phyloP scores from a whole-genome alignment of 23 red algal genomes.

The Gracilariopsis chorda region DNA sequence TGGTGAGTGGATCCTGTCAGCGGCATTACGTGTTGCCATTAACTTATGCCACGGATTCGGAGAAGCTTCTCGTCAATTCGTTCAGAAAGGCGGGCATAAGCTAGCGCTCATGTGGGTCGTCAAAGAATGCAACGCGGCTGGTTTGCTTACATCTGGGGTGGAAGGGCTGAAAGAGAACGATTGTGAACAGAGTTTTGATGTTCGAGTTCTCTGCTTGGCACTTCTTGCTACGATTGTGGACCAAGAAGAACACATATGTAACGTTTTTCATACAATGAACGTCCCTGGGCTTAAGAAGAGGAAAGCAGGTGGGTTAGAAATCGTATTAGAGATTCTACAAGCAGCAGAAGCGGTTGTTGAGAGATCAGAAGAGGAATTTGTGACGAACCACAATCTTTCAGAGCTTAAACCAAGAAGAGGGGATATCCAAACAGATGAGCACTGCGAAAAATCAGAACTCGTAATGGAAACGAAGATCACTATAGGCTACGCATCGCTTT shows the following conservation, averaged over 20 bases:
- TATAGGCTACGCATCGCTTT: conserved; percentile 50
- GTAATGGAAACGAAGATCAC: conserved; percentile 37
- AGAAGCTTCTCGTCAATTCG: conserved; percentile 19
- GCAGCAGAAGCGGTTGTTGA: not conserved
- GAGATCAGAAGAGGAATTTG: not conserved
- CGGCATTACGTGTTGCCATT: conserved; percentile 14
- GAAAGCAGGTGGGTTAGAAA: conserved; percentile 17
- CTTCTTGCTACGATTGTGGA: conserved; percentile 21
- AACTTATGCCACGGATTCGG: conserved; percentile 25
- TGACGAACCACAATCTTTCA: not conserved
- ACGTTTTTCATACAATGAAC: conserved; percentile 11
- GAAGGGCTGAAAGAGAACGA: not conserved
- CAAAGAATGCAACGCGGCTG: conserved; percentile 12
- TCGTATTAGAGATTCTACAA: conserved; percentile 33
- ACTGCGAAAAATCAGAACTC: not conserved
- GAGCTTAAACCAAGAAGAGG: not conserved
- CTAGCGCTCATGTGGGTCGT: conserved; percentile 26
- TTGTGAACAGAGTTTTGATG: conserved; percentile 25
- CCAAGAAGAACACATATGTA: not conserved
- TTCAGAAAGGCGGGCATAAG: conserved; percentile 11
- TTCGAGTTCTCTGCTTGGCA: conserved; percentile 58
- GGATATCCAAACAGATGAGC: not conserved
- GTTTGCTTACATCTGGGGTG: not conserved
- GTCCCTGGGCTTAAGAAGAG: not conserved
- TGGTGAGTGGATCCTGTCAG: conserved; percentile 28